Evolutionary conservation across 2,329 filamentous ascomycete species (phyloP), one percentile per base, ranked within the genome.

Genomic region (Trichoderma sp.): DNA sequence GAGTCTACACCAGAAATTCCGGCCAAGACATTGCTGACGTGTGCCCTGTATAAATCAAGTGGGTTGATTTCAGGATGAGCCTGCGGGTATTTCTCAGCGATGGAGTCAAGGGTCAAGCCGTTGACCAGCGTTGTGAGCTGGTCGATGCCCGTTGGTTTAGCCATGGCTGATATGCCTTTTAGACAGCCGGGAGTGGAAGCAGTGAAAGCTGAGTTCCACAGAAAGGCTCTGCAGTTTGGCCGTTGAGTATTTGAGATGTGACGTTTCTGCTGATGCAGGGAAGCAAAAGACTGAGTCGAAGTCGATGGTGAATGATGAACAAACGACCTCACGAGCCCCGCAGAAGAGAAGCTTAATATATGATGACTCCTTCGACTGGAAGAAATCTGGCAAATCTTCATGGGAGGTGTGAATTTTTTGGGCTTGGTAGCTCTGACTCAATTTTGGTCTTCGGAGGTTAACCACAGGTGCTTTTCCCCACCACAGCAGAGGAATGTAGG

Each of bases 31-130:
- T 90, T 84, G 71, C 91, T 89, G 71, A 96, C 87, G 77, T 94
- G 91, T 46, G 89, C 87, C 70, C 93, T 87, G 84, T 94, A 96
- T 70, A 95, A 85, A 76, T 96, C 93, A 75, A 92, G 83, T 4
- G 91, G 90, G 81, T 96, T 96, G 74, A 86, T 81, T 34, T 90
- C 85, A 67, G 91, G 91, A 76, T 90, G 68, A 56, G 68, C 68
- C 24, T 56, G 65, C 63, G 68, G 68, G 34, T 69, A 67, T 26
- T 69, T 61, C 24, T 65, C 26, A 13, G 68, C 63, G 68, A 72
- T 64, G 24, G 66, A 66, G 59, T 71, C 69, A 16, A 73, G 65
- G 26, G 66, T 69, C 30, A 73, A 43, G 46, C 71, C 69, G 49
- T 69, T 68, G 37, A 72, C 71, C 59, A 70, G 46, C 49, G 59